These are phyloP conservation scores for Blastobotrys raffinosifermentans DNA, from an alignment of 1,139 yeast species.

Conservation along the genomic window DNA sequence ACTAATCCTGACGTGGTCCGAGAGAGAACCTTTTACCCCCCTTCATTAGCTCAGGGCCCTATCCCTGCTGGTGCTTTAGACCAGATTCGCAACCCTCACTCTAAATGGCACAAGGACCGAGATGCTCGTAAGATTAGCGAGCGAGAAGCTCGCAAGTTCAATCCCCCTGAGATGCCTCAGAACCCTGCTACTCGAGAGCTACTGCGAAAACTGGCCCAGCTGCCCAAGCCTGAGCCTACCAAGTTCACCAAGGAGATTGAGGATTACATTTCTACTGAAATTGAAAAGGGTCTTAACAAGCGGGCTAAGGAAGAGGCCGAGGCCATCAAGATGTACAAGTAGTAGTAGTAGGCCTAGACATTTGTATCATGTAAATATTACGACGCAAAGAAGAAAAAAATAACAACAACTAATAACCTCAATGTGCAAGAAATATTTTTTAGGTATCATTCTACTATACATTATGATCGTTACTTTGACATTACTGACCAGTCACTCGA, in stretches of 20 bases:
- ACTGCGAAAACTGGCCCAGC: slow-evolving; percentile 49
- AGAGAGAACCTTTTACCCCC: slow-evolving; percentile 71
- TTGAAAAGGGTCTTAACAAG: slow-evolving; percentile 40
- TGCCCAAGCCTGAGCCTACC: slow-evolving; percentile 43
- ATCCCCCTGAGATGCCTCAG: slow-evolving; percentile 71
- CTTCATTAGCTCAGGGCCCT: slow-evolving; percentile 59
- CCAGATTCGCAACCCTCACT: slow-evolving; percentile 69
- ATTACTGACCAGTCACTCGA: slow-evolving; percentile 10
- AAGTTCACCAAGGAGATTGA: slow-evolving; percentile 62
- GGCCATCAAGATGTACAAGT: slow-evolving; percentile 28
- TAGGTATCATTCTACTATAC: too few species aligned
- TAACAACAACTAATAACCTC: too few species aligned
- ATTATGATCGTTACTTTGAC: too few species aligned
- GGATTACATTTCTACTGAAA: slow-evolving; percentile 53
- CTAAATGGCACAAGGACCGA: slow-evolving; percentile 40
- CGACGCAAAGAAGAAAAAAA: too few species aligned
- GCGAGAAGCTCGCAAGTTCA: slow-evolving; percentile 55
- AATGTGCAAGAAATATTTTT: too few species aligned
- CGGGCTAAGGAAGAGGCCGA: slow-evolving; percentile 27
- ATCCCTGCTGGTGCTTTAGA: slow-evolving; percentile 61
- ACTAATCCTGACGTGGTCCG: slow-evolving; percentile 58
- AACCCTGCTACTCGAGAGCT: slow-evolving; percentile 31
- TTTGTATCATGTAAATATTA: too few species aligned
- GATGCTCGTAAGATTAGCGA: slow-evolving; percentile 51
- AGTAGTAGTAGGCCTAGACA: too few species aligned